Evolutionary conservation across 768 basidiomycete species (phyloP).

Genomic region (Postia placenta): DNA sequence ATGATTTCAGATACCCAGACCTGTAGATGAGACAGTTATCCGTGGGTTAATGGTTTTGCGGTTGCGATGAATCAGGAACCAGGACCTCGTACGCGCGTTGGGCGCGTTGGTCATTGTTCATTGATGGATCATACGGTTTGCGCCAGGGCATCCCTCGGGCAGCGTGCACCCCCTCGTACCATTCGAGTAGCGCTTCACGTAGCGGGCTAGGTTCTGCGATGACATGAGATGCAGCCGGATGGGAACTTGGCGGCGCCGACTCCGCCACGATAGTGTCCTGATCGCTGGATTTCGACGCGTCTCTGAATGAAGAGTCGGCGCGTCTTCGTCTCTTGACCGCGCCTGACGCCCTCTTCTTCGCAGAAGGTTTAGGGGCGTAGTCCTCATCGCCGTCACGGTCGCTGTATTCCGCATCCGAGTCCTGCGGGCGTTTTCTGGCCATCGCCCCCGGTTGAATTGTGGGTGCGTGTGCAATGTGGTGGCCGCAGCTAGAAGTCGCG

Average conservation of each 20-base stretch:
- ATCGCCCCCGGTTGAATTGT: slow-evolving; percentile 9
- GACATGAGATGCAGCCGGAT: slow-evolving; percentile 44
- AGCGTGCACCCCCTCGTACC: slow-evolving; percentile 68
- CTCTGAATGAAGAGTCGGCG: neutral
- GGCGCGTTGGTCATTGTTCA: slow-evolving; percentile 53
- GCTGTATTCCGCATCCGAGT: slow-evolving; percentile 13
- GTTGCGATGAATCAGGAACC: neutral
- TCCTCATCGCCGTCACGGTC: slow-evolving; percentile 16
- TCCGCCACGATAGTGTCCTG: neutral
- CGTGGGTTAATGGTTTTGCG: neutral
- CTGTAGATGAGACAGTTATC: slow-evolving; percentile 28
- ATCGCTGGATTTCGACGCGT: neutral
- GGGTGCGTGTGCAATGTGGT: neutral
- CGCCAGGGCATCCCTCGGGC: slow-evolving; percentile 90
- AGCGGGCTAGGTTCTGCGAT: slow-evolving; percentile 36
- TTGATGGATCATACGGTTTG: slow-evolving; percentile 54
- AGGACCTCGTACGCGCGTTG: slow-evolving; percentile 89
- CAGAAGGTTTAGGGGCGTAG: slow-evolving; percentile 9
- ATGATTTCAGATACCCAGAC: slow-evolving; percentile 93
- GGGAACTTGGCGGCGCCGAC: slow-evolving; percentile 20
- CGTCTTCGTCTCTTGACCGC: slow-evolving; percentile 3
- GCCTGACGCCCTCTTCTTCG: neutral
- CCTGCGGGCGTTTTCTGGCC: slow-evolving; percentile 21
- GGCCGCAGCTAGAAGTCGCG: neutral
- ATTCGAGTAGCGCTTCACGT: slow-evolving; percentile 47